A percentile compares a stretch with the other conserved stretches of the same genome.
These are phyloP conservation scores for Tetracentron sinense DNA, from an alignment of 164 flowering plant species.

Conservation along the genomic window DNA sequence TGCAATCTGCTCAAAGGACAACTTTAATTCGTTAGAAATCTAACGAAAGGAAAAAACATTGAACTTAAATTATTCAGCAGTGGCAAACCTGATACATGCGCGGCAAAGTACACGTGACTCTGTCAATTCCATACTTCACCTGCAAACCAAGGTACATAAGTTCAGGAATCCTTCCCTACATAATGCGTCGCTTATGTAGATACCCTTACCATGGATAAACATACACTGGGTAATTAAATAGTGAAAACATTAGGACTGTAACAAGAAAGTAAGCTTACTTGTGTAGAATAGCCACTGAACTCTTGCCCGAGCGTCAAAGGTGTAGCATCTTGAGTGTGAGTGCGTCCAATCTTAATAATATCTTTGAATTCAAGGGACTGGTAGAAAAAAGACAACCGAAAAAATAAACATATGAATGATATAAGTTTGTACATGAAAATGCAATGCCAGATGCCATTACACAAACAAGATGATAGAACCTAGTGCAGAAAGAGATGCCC, in stretches of 20 bases:
- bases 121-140: constrained; percentile 91
- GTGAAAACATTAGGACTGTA: not conserved
- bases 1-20: constrained; percentile 71
- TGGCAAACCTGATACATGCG: constrained; percentile 82
- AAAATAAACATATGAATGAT: not conserved
- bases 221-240: not conserved
- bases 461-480: not conserved
- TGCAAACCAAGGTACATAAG: constrained; percentile 24
- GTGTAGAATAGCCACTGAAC: constrained; percentile 94
- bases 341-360: constrained; percentile 95
- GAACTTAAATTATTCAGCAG: not conserved
- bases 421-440: not conserved
- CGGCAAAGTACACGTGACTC: constrained; percentile 73
- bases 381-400: constrained; percentile 7
- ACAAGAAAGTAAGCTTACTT: constrained; percentile 42
- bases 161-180: constrained; percentile 9
- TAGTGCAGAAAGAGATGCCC: not conserved
- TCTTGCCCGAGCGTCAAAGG: constrained; percentile 99
- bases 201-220: not conserved
- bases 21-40: constrained; percentile 19
- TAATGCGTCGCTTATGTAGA: not conserved
- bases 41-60: constrained; percentile 6
- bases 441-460: not conserved
- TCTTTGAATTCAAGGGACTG: constrained; percentile 87
- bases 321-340: constrained; percentile 99